phyloP scores from a whole-genome alignment of 768 basidiomycete species.

The Suillus weaverae region DNA sequence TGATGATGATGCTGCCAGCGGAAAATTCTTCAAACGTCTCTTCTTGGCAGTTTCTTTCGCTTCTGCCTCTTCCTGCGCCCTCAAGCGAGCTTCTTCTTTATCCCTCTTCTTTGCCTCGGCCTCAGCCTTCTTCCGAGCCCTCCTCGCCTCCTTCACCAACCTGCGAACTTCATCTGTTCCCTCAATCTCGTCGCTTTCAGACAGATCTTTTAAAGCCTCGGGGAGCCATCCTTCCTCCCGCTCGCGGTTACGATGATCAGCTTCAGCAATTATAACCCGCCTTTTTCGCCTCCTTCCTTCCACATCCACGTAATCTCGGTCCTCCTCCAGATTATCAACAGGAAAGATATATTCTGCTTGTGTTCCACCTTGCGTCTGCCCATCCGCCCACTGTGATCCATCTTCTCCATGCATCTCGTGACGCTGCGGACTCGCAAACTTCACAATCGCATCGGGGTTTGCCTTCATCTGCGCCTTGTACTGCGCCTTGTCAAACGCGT shows the following conservation, averaged over 20 bases:
- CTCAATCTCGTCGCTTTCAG: slow-evolving; percentile 46
- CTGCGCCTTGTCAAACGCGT: slow-evolving; percentile 49
- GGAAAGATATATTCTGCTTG: slow-evolving; percentile 31
- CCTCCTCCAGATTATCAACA: slow-evolving; percentile 22
- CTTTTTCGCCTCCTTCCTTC: slow-evolving; percentile 15
- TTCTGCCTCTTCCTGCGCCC: slow-evolving; percentile 5
- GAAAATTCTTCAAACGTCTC: slow-evolving; percentile 27
- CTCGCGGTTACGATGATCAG: slow-evolving; percentile 1
- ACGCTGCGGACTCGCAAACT: slow-evolving; percentile 38
- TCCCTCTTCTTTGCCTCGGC: slow-evolving; percentile 20
- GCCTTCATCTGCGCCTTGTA: slow-evolving; percentile 53
- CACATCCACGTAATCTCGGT: slow-evolving; percentile 27
- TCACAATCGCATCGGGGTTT: slow-evolving; percentile 71
- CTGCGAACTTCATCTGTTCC: slow-evolving; percentile 27
- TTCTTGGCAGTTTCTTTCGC: slow-evolving; percentile 16
- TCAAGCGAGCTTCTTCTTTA: slow-evolving; percentile 14
- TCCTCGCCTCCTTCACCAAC: slow-evolving; percentile 35
- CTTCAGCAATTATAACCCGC: slow-evolving; percentile 3
- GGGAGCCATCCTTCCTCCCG: slow-evolving; percentile 29
- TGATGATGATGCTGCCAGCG: slow-evolving; percentile 13
- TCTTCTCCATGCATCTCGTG: slow-evolving; percentile 23
- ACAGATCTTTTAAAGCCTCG: slow-evolving; percentile 37
- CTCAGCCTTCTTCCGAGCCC: slow-evolving; percentile 26
- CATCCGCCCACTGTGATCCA: slow-evolving; percentile 30
- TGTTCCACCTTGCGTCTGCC: slow-evolving; percentile 13